These are phyloP conservation scores for Leccinum broughii DNA, from an alignment of 768 basidiomycete genomes.

Conservation along the genomic window DNA sequence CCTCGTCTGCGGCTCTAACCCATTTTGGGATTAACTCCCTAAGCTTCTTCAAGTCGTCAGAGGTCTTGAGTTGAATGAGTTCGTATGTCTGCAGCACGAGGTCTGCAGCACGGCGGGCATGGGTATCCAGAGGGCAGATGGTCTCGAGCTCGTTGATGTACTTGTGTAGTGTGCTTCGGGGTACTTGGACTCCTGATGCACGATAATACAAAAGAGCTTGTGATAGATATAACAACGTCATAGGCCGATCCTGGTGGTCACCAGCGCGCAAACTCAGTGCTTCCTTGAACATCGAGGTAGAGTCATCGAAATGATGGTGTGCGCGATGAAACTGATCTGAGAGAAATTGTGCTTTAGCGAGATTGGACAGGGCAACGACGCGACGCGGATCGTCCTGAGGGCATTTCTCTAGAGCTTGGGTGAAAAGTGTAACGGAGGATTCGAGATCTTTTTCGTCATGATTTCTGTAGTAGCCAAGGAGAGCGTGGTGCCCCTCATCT, in stretches of 20 bases:
- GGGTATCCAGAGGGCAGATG: too few species aligned
- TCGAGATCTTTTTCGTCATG: not conserved
- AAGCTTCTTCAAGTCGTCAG: too few species aligned
- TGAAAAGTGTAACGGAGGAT: slow-evolving; percentile 6
- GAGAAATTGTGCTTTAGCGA: slow-evolving; percentile 5
- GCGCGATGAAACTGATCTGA: not conserved
- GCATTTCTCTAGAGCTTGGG: slow-evolving; percentile 7
- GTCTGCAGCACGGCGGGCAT: too few species aligned
- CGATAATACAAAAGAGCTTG: too few species aligned
- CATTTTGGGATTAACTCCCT: not conserved
- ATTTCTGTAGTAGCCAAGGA: not conserved
- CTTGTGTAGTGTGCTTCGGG: too few species aligned
- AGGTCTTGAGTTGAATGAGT: too few species aligned
- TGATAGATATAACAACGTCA: slow-evolving; percentile 1
- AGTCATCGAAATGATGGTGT: not conserved
- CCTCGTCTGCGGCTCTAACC: not conserved
- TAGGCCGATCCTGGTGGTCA: slow-evolving; percentile 9
- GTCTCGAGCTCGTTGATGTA: too few species aligned
- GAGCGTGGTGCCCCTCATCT: slow-evolving; percentile 2
- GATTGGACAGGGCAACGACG: slow-evolving; percentile 11
- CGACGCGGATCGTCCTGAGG: not conserved
- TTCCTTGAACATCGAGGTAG: slow-evolving; percentile 6
- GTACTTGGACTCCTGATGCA: too few species aligned
- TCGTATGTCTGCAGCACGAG: too few species aligned
- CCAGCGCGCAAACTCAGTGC: slow-evolving; percentile 11